Base-by-base conservation (phyloP, 345 rosid genomes). In the Psidium friedrichsthalianum region DNA sequence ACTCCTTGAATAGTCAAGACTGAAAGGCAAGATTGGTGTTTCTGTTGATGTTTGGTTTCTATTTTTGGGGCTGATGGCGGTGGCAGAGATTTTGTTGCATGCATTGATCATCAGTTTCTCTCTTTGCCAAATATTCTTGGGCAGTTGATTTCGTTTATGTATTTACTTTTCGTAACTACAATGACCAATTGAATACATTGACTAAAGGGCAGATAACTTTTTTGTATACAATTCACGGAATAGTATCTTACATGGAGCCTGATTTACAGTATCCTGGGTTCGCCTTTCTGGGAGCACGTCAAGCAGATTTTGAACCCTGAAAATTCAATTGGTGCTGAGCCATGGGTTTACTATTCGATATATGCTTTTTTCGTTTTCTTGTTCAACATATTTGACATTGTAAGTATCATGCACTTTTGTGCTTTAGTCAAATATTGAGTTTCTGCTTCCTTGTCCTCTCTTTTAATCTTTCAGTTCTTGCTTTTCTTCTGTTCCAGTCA, bases 371-470 rank as follows among this genome's bases (percentile, higher is more conserved):
- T 93, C 81, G 99, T 97, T 84, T 97, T 95, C 85, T 78, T 97
- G 56, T 94, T 97, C 94, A 97, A 95, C 89, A 97, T 97, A 85
- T 97, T 95, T 88, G 99, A 97, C 93, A 97, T 94, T 83, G 98
- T 97, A 87, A 97, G 98, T 93, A 57, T 85, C 85, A 29, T 88
- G 56, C 80, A 56, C 86, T 61, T 84, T 57, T 82, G 61, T 81
- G 64, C 51, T 82, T 55, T 54, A 51, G 47, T 56, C 51, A 36
- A 36, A 69, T 44, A 16, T 64, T 27, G 42, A 20, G 11, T 49
- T 51, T 24, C 51, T 24, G 47, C 25, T 69, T 36, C 47, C 80
- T 69, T 27, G 47, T 69, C 40, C 80, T 69, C 80, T 69, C 47
- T 13, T 69, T 56, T 82, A 83, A 83, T 22, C 49, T 83, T 36